Evolutionary conservation across 2,329 filamentous ascomycete species (phyloP), one percentile per base, ranked within the genome.

Genomic region (Ceratocystis variospora): DNA sequence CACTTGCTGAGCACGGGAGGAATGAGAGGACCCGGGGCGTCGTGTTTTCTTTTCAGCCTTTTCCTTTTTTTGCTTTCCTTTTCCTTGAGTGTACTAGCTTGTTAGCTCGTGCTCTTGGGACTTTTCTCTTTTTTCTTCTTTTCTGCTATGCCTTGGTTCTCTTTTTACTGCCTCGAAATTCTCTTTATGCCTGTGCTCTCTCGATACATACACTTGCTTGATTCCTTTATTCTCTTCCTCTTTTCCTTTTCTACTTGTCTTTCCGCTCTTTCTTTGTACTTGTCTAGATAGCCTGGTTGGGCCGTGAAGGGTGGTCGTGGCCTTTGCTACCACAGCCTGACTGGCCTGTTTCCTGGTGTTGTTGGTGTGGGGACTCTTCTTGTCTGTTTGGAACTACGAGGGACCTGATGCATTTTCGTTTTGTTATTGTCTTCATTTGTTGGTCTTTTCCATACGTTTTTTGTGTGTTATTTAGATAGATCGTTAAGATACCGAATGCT

Each of bases 101-200:
- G 46, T 50, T 25, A 25, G 46, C 6, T 22, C 6, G 46, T 50
- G 19, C 19, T 12, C 37, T 41, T 41, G 22, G 7, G 53, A 6
- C 22, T 8, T 17, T 15, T 22, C 28, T 17, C 28, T 59, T 41
- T 46, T 12, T n/a, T 28, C 15, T 65, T 55, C n/a, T 22, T 45
- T 19, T 62, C 22, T 59, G 12, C 57, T 55, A n/a, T 44, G 33
- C 10, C 59, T 55, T 55, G 37, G 46, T 28, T 46, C 6, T 63
- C 53, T 25, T 17, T 50, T 28, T 50, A 50, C 28, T 53, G 25
- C 25, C 25, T 22, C 31, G n/a, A 62, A 66, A 25, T 62, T 66
- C 65, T 61, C 55, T 64, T 57, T 28, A 25, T 25, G 8, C 50
- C 12, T 19, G 45, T 50, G n/a, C 22, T 22, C 8, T 10, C 15